These are phyloP conservation scores for Cytidiella melzeri DNA, from an alignment of 768 basidiomycete genomes.

Conservation along the genomic window DNA sequence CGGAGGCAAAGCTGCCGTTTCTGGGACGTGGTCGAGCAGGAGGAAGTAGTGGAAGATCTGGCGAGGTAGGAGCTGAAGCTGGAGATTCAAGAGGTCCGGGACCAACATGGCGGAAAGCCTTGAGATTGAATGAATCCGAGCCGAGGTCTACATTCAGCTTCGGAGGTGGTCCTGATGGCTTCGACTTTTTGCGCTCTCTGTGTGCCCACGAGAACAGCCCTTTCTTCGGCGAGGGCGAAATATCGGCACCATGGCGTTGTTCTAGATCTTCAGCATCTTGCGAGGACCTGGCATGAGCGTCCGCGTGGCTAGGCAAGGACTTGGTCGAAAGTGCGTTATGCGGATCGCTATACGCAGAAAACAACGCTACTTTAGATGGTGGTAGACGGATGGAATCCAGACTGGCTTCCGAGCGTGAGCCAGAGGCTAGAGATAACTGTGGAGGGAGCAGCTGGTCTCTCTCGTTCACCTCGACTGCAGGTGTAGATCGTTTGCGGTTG, in stretches of 20 bases:
- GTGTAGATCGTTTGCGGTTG: conserved; percentile 28
- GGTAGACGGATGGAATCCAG: conserved; percentile 43
- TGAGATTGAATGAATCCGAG: conserved; percentile 59
- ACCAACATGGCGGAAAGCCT: conserved; percentile 65
- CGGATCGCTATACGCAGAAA: conserved; percentile 51
- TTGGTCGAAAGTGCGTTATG: conserved; percentile 50
- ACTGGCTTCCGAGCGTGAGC: conserved; percentile 40
- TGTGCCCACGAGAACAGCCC: conserved; percentile 40
- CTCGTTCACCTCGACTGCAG: conserved; percentile 23
- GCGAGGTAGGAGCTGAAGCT: conserved; percentile 10
- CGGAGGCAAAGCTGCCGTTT: conserved; percentile 52
- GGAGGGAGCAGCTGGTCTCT: conserved; percentile 27
- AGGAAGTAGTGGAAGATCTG: conserved; percentile 18
- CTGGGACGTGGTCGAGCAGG: conserved; percentile 47
- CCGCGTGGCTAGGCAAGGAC: conserved; percentile 46
- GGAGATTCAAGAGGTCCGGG: conserved; percentile 33
- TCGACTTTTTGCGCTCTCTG: conserved; percentile 35
- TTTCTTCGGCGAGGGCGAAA: conserved; percentile 29
- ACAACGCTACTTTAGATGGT: conserved; percentile 58
- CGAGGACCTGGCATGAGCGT: conserved; percentile 1
- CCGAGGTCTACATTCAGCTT: conserved; percentile 14
- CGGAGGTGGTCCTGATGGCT: conserved; percentile 27
- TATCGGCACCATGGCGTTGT: conserved; percentile 14
- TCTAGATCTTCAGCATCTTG: conserved; percentile 1
- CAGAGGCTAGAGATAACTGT: conserved; percentile 23